Evolutionary conservation across 306 rosid genomes (phyloP), one percentile per base, ranked within the genome.

Genomic region (Astragalus membranaceus): DNA sequence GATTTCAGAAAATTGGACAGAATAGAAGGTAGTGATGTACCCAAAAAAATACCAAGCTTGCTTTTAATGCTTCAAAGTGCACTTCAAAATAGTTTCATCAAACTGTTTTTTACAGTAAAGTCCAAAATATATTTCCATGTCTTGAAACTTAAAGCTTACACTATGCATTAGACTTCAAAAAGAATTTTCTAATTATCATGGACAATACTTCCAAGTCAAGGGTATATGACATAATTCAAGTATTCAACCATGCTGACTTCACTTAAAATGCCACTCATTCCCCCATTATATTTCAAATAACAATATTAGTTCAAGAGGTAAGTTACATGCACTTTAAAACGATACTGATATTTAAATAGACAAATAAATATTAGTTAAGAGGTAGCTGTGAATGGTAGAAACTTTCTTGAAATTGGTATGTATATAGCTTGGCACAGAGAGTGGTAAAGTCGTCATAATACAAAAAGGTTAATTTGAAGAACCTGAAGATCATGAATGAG

Each of bases 401-500:
- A 5, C 23, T 39, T 59, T 51, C 35, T 66, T 20, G 29, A 69
- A 56, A 46, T 36, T 2, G 15, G 48, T 6, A 55, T n/a, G n/a
- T n/a, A n/a, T n/a, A n/a, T n/a, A n/a, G n/a, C n/a, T n/a, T n/a
- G n/a, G n/a, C n/a, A n/a, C n/a, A n/a, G n/a, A n/a, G n/a, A 46
- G 36, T 2, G 15, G 48, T 6, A 55, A 80, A 62, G 67, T 70
- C 57, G 39, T 70, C 44, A 60, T 15, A 43, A 20, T 17, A 20
- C 30, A 35, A 69, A 53, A 44, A 74, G 48, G 61, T 58, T 9
- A 14, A 56, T 51, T 50, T 73, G 71, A 79, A 78, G 43, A 65
- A 89, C 98, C 96, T 92, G 93, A 71, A 92, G 96, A 83, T 85
- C 91, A 48, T 76, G 88, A 63, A 92, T 92, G 85, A 92, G 96